Percentiles rank a stretch among this genome's conserved stretches.
phyloP scores from a whole-genome alignment of 2,329 filamentous ascomycete species.

The Penicillium brasilianum region DNA sequence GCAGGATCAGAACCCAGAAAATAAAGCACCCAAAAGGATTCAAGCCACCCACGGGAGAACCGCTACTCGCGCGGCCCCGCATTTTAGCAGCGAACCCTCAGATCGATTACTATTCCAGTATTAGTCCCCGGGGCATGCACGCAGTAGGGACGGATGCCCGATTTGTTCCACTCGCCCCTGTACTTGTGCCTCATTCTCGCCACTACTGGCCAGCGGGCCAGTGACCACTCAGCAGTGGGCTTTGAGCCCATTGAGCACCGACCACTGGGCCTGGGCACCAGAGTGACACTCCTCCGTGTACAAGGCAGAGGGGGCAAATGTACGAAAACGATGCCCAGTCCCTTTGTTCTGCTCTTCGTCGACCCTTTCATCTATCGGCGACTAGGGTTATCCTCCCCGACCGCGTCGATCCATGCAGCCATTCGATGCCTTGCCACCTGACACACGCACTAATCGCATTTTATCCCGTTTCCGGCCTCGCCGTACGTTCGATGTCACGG shows the following conservation, averaged over 20 bases:
- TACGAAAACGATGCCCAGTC: constrained; percentile 10
- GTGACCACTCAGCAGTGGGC: neutral
- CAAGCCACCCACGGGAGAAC: constrained; percentile 4
- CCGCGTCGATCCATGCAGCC: constrained; percentile 30
- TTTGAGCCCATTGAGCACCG: neutral
- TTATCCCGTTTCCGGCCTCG: neutral
- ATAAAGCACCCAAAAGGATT: constrained; percentile 1
- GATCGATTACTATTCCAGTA: constrained; percentile 23
- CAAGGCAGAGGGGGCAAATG: neutral
- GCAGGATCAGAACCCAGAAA: neutral
- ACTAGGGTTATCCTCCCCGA: constrained; percentile 24
- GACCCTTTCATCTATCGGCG: constrained; percentile 19
- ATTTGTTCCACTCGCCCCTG: constrained; percentile 9
- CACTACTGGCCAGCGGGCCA: neutral
- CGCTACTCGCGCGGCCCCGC: constrained; percentile 19
- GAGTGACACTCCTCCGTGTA: neutral
- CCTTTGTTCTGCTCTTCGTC: constrained; percentile 3
- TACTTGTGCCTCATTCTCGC: constrained; percentile 10
- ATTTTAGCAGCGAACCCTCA: constrained; percentile 21
- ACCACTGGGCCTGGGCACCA: neutral
- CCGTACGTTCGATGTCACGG: constrained; percentile 16
- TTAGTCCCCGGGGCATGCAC: constrained; percentile 20
- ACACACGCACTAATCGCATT: constrained; percentile 13
- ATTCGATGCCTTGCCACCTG: constrained; percentile 24
- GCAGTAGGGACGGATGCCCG: constrained; percentile 22